Base-by-base conservation (phyloP, 1,139 yeast species). In the Saccharomyces hybrid region DNA sequence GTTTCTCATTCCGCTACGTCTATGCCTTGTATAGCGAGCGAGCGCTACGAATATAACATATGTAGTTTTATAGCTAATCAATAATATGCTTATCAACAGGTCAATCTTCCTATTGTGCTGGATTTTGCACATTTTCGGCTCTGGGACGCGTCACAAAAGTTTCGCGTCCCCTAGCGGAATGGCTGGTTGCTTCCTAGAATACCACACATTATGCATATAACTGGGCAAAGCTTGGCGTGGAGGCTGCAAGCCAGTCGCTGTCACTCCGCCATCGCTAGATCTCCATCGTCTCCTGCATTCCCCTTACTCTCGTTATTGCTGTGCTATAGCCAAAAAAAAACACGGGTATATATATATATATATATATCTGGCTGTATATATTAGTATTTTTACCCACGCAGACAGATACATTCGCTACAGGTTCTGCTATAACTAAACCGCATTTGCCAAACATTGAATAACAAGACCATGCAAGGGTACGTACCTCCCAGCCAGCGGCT, bases 1-100 rank as follows among this genome's bases (percentile, higher is more conserved):
- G 32, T 57, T 66, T 26, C 42, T 66, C 16, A 59, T 67, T 32
- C 70, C 71, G 14, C 46, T 58, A 6, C 56, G 64, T 28, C 51
- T 66, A 16, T 56, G 60, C 38, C 54, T 63, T 38, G 46, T 59
- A 31, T 61, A 38, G 44, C 11, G n/a, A 2, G 6, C 11, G 44
- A 1, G 13, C 0, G 23, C 13, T 38, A 38, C 9, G 4, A 8
- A 16, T 38, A 38, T n/a, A 3, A 9, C 9, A 38, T 38, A 7
- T 0, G 13, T 38, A 13, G 5, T 16, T 38, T 8, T 9, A 20
- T 38, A 38, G 44, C 7, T 38, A 11, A 16, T 38, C 4, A 38
- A 9, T 16, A 9, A 20, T 13, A 20, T 20, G 8, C 20, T 16
- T 3, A 7, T 8, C 41, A 34, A n/a, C 2, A 11, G 2, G 11